These are phyloP conservation scores for Penicillium sp. DNA, from an alignment of 2,329 filamentous ascomycete species.

Conservation along the genomic window DNA sequence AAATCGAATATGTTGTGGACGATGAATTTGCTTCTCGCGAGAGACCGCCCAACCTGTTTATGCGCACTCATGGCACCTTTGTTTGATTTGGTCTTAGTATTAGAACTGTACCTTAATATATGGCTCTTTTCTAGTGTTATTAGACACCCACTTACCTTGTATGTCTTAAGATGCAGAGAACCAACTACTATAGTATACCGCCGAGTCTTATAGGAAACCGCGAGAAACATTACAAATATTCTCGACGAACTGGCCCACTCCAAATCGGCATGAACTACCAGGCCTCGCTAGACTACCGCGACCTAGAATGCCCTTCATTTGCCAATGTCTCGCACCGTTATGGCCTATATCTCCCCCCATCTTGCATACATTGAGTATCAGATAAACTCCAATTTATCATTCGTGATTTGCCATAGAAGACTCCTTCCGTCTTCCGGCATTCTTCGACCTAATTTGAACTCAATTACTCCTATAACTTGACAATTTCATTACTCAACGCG, in stretches of 20 bases:
- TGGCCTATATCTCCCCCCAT: too few relatives aligned
- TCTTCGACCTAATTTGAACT: too few relatives aligned
- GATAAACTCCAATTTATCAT: too few relatives aligned
- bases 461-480: too few relatives aligned
- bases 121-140: background rate
- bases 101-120: background rate
- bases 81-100: background rate
- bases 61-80: slow-evolving; percentile 39
- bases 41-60: slow-evolving; percentile 50
- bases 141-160: background rate
- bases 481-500: too few relatives aligned
- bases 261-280: background rate
- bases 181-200: background rate
- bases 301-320: too few relatives aligned
- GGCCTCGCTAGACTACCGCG: background rate
- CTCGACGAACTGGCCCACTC: background rate
- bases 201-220: background rate
- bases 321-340: too few relatives aligned
- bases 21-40: slow-evolving; percentile 39
- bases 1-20: slow-evolving; percentile 49
- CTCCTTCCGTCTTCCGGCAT: too few relatives aligned
- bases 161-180: background rate
- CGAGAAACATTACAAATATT: background rate
- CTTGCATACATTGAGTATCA: too few relatives aligned
- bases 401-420: too few relatives aligned